Conservation (phyloP, 2,329 filamentous ascomycete species). For the Apiospora arundinis region DNA sequence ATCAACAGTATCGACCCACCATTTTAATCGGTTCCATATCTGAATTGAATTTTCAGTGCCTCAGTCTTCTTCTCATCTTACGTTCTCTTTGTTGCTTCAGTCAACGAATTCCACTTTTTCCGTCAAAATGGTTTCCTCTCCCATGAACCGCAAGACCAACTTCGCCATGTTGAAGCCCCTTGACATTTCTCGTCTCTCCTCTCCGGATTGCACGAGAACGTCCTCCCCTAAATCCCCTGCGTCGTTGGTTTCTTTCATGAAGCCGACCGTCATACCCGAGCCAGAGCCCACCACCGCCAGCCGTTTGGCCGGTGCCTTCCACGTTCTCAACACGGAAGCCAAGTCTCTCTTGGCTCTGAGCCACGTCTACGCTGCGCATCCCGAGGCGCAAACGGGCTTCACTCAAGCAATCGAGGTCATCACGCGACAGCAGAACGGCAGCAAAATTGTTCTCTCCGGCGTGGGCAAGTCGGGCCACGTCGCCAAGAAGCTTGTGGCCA, state of each 20-base stretch:
- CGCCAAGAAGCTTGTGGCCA: constrained; percentile 88
- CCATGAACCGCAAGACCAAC: neutral
- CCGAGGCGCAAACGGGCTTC: constrained; percentile 73
- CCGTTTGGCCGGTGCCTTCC: constrained; percentile 67
- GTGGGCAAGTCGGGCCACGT: constrained; percentile 95
- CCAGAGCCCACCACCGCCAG: neutral
- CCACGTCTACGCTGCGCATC: constrained; percentile 74
- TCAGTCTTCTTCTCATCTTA: neutral
- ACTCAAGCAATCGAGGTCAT: constrained; percentile 74
- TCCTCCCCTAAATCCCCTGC: neutral
- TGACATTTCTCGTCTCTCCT: neutral
- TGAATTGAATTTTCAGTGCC: neutral
- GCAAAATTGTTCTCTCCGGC: constrained; percentile 84
- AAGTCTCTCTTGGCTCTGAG: constrained; percentile 77
- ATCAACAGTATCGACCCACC: neutral
- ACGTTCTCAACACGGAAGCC: constrained; percentile 85
- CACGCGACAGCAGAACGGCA: constrained; percentile 56
- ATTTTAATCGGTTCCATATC: neutral
- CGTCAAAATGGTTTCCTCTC: constrained; percentile 8
- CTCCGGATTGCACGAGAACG: neutral
- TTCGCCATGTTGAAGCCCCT: constrained; percentile 8
- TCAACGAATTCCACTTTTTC: neutral
- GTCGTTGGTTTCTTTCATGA: neutral
- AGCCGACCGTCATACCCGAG: neutral
- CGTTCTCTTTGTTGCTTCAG: neutral